Base-by-base conservation (phyloP, 2,329 filamentous ascomycete species). In the Botryotinia globosa region DNA sequence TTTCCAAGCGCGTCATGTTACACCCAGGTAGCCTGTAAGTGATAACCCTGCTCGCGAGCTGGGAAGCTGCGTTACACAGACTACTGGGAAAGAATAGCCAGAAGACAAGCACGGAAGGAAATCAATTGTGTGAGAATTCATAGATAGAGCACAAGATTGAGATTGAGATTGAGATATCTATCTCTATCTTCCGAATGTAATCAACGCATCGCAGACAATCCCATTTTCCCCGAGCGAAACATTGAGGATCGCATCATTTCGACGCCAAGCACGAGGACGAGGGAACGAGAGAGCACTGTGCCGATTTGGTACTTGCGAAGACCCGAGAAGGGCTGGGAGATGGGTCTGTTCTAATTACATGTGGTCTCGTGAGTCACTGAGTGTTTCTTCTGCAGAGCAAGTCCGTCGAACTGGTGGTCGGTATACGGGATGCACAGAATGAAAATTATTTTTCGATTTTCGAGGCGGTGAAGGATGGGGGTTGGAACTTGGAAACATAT, bases 351-450 rank as follows among this genome's bases (percentile, higher is more conserved):
- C 56, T 51, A 18, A 69, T 69, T 42, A 63, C 37, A n/a, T 58
- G 5, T 69, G 66, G 54, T 69, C 66, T 69, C 66, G 66, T 69
- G 51, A n/a, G n/a, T n/a, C n/a, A n/a, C n/a, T n/a, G n/a, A 54
- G 51, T 54, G 66, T 45, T 59, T 69, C 51, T 39, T 25, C 39
- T 58, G 20, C 66, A 58, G 29, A 22, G 16, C 25, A 61, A 61
- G 58, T n/a, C 32, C 34, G 62, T 29, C 39, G 39, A 32, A 62
- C 59, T 29, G 56, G 56, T 37, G 56, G 56, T 68, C 44, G 44
- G 56, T 25, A 39, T 69, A 22, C 20, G 44, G 18, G 29, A 22
- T 37, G 39, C 37, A 48, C 25, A 58, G 37, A 32, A 12, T 12
- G 37, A 34, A 54, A 25, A 32, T 42, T n/a, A 18, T n/a, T 39